These are phyloP conservation scores for Neurospora cerealis DNA, from an alignment of 495 filamentous ascomycete species.

Conservation along the genomic window DNA sequence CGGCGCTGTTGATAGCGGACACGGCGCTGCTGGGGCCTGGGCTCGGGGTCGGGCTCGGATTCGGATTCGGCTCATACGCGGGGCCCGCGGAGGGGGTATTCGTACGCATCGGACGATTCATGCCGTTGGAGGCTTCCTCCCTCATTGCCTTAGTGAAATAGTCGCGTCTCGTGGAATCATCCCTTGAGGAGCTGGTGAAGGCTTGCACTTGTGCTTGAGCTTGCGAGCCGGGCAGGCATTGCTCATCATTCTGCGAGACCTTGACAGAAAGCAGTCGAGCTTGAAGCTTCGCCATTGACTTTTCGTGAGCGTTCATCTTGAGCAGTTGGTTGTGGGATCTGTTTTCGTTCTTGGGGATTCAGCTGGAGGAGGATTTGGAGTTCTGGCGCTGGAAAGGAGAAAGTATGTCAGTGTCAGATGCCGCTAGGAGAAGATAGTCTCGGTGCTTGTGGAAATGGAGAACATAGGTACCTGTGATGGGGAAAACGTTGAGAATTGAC, in stretches of 20 bases:
- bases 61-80: not conserved
- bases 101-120: not conserved
- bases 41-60: not conserved
- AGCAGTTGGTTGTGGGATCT: not conserved
- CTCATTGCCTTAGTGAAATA: not conserved
- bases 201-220: not conserved
- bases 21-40: not conserved
- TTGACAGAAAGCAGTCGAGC: not conserved
- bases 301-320: not conserved
- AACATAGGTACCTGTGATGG: not conserved
- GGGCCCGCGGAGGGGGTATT: not conserved
- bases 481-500: not conserved
- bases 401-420: not conserved
- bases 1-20: not conserved
- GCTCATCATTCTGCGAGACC: not conserved
- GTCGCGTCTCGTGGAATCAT: not conserved
- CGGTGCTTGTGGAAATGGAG: not conserved
- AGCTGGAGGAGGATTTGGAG: not conserved
- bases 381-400: not conserved
- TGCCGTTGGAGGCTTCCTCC: not conserved
- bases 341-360: not conserved
- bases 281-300: not conserved
- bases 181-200: not conserved
- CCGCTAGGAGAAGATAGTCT: not conserved
- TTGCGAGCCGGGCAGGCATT: not conserved